Conservation (phyloP, 768 basidiomycete species). For the Calocybe cyanea region DNA sequence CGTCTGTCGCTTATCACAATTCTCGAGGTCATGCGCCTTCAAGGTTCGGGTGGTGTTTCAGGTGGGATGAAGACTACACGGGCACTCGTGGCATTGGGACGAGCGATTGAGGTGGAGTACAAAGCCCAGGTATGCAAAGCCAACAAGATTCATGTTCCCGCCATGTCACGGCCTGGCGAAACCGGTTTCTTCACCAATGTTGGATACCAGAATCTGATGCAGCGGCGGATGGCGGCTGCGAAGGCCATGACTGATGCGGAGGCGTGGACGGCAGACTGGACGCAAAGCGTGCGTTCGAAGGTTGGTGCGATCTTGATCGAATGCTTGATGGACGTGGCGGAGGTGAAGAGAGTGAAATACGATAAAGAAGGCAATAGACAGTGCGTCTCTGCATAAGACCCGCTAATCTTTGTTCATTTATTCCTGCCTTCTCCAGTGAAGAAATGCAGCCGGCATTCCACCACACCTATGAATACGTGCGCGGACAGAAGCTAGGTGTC, state of each 20-base stretch:
- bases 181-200: constrained; percentile 51
- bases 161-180: constrained; percentile 23
- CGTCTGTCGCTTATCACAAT: constrained; percentile 87
- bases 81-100: constrained; percentile 75
- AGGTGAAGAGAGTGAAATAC: constrained; percentile 57
- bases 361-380: constrained; percentile 57
- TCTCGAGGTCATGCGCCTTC: constrained; percentile 80
- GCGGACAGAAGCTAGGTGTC: constrained; percentile 92
- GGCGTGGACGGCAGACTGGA: constrained; percentile 81
- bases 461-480: constrained; percentile 88
- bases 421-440: constrained; percentile 36
- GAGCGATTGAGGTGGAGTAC: constrained; percentile 87
- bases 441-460: constrained; percentile 89
- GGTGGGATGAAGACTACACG: constrained; percentile 90
- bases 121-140: constrained; percentile 75
- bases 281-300: constrained; percentile 67
- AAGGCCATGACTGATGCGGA: constrained; percentile 64
- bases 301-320: constrained; percentile 84
- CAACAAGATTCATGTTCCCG: constrained; percentile 52
- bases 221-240: constrained; percentile 62
- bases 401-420: constrained; percentile 6
- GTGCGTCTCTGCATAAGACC: constrained; percentile 36
- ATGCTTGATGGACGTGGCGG: constrained; percentile 79
- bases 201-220: constrained; percentile 59
- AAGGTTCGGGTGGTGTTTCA: constrained; percentile 69